Evolutionary conservation across 1,139 yeast genomes (phyloP), one percentile per base, ranked within the genome.

Genomic region (Kurtzmaniella natalensis): DNA sequence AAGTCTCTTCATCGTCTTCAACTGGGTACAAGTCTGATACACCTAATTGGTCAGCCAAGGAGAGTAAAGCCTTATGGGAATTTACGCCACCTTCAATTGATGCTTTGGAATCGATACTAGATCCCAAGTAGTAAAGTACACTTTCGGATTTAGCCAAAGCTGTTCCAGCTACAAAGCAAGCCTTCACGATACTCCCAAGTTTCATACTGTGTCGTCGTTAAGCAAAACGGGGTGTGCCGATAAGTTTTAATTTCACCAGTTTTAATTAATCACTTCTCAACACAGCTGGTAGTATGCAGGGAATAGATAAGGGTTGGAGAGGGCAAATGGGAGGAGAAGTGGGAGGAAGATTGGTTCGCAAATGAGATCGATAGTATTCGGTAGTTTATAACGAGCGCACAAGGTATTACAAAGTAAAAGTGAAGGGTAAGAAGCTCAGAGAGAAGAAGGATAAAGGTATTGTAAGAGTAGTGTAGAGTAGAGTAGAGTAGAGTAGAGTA

Each of bases 31-130:
- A 53, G 25, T 55, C 58, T 15, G 68, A 57, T 18, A 63, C 54
- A 15, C 61, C 69, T 37, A 68, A 53, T 40, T 59, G 62, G 40
- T 71, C 77, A 25, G 72, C 66, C 40, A 72, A 59, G 44, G 66
- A 55, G 9, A 49, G 40, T 25, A 52, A 44, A 5, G 58, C 59
- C 21, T 52, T 53, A n/a, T 51, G 37, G 20, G 38, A 41, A 10
- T 44, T 39, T 16, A 50, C 40, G n/a, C n/a, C n/a, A 1, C 29
- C 26, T n/a, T 44, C 40, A 8, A 37, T 35, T 19, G 36, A 18
- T 19, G 28, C 39, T 13, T 29, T 18, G 13, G 31, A 22, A 13
- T 35, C 23, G 16, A 38, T 37, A 22, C 37, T 37, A 7, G 38
- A 20, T 18, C 36, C 28, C 38, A 57, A 48, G 34, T 54, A 52